phyloP scores from a whole-genome alignment of 352 stramenopile species.

The Globisporangium cederbergense region DNA sequence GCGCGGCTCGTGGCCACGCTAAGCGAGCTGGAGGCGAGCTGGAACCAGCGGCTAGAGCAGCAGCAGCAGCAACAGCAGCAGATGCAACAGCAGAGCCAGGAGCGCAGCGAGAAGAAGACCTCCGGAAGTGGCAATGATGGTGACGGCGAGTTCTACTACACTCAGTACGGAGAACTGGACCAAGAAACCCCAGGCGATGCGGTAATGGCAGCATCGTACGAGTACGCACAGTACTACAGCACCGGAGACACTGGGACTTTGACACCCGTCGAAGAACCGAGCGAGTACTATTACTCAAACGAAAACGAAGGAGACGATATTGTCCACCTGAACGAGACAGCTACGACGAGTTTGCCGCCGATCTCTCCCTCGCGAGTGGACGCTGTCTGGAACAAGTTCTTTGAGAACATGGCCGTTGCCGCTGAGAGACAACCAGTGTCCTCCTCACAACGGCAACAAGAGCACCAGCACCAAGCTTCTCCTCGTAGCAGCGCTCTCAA shows the following conservation, averaged over 20 bases:
- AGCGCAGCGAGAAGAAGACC: neutral
- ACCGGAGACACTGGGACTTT: neutral
- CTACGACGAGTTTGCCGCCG: neutral
- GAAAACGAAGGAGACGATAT: neutral
- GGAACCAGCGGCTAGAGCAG: conserved; percentile 13
- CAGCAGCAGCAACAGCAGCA: conserved; percentile 3
- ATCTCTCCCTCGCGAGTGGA: conserved; percentile 45
- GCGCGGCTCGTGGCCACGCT: conserved; percentile 34
- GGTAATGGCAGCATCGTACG: conserved; percentile 1
- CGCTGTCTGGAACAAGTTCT: conserved; percentile 78
- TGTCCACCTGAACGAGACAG: neutral
- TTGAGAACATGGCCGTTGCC: conserved; percentile 49
- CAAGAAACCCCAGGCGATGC: neutral
- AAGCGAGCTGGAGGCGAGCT: conserved; percentile 30
- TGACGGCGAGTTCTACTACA: conserved; percentile 19
- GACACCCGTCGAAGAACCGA: conserved; percentile 7
- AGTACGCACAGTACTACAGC: neutral
- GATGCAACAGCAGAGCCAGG: conserved; percentile 7
- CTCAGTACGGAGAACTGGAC: conserved; percentile 8
- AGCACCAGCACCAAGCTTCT: too few relatives aligned
- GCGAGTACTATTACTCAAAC: conserved; percentile 10
- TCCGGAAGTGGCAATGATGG: neutral
- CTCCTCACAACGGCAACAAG: neutral
- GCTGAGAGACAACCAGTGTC: neutral
- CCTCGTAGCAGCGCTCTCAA: too few relatives aligned